A percentile compares a stretch with the other conserved stretches of the same genome.
Conservation (phyloP, 306 rosid species). For the Vicia sativa region DNA sequence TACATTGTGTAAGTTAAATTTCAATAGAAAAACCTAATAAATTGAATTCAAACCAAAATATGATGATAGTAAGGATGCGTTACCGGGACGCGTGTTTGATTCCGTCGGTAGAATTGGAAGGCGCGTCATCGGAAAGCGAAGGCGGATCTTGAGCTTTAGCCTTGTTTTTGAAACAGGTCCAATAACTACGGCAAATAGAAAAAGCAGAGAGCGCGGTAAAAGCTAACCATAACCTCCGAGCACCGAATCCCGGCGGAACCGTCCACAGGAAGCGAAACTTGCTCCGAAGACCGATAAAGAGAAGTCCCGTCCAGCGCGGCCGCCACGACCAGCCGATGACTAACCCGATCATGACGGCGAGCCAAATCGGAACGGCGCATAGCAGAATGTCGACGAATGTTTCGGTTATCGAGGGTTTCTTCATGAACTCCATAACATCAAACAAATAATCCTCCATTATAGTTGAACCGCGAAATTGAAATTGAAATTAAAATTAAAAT, state of each 20-base stretch:
- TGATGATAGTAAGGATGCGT: neutral
- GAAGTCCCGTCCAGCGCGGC: slow-evolving; percentile 91
- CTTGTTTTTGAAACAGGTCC: slow-evolving; percentile 64
- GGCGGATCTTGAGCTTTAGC: slow-evolving; percentile 36
- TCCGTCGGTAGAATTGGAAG: slow-evolving; percentile 11
- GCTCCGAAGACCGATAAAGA: slow-evolving; percentile 90
- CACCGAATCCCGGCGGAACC: slow-evolving; percentile 95
- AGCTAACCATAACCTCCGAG: slow-evolving; percentile 91
- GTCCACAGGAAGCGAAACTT: slow-evolving; percentile 87
- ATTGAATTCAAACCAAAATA: neutral
- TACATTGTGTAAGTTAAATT: neutral
- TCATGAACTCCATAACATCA: slow-evolving; percentile 71
- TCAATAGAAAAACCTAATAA: neutral
- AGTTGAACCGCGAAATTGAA: neutral
- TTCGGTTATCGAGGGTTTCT: slow-evolving; percentile 80
- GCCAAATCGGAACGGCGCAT: slow-evolving; percentile 96
- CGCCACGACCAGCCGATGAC: slow-evolving; percentile 96
- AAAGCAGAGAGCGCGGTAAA: slow-evolving; percentile 91
- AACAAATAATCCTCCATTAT: slow-evolving; percentile 71
- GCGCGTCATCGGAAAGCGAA: slow-evolving; percentile 14
- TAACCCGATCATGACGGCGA: slow-evolving; percentile 93
- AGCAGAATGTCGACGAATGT: slow-evolving; percentile 95
- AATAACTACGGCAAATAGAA: slow-evolving; percentile 76
- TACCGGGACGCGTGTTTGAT: slow-evolving; percentile 31
- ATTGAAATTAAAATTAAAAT: neutral